Conservation (phyloP, 192 early-diverging fungal species). For the Backusella sp. region DNA sequence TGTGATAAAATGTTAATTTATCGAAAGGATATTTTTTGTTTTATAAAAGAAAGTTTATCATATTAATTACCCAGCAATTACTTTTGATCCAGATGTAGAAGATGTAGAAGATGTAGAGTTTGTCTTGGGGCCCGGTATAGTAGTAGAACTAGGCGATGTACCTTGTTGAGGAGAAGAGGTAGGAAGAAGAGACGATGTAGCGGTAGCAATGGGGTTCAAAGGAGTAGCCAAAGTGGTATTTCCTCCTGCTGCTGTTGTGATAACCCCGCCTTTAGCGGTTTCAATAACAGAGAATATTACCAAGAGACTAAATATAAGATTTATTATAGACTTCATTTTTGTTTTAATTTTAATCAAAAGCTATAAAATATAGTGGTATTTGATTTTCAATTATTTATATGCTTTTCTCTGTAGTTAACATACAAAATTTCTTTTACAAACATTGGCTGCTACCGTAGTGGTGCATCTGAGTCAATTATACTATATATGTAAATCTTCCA, state of each 20-base stretch:
- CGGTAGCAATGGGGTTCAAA: not conserved
- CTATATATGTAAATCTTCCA: not conserved
- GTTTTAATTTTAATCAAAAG: not conserved
- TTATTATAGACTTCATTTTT: not conserved
- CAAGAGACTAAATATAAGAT: not conserved
- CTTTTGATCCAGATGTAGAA: not conserved
- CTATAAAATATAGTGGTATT: not conserved
- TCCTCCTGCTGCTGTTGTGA: not conserved
- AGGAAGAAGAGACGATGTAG: not conserved
- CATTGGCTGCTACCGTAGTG: not conserved
- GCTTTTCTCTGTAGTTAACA: not conserved
- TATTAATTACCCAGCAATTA: not conserved
- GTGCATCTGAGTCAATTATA: not conserved
- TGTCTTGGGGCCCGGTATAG: not conserved
- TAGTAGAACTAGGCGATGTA: not conserved
- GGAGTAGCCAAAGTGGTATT: not conserved
- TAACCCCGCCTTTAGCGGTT: not conserved
- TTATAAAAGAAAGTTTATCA: not conserved
- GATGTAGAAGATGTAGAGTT: not conserved
- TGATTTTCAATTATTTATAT: not conserved
- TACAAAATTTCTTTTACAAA: not conserved
- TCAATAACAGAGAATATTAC: not conserved
- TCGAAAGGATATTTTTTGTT: not conserved
- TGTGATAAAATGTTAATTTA: not conserved
- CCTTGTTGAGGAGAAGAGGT: not conserved